These are phyloP conservation scores for Ophiosphaerella herpotricha DNA, from an alignment of 2,329 filamentous ascomycete species.

Conservation along the genomic window DNA sequence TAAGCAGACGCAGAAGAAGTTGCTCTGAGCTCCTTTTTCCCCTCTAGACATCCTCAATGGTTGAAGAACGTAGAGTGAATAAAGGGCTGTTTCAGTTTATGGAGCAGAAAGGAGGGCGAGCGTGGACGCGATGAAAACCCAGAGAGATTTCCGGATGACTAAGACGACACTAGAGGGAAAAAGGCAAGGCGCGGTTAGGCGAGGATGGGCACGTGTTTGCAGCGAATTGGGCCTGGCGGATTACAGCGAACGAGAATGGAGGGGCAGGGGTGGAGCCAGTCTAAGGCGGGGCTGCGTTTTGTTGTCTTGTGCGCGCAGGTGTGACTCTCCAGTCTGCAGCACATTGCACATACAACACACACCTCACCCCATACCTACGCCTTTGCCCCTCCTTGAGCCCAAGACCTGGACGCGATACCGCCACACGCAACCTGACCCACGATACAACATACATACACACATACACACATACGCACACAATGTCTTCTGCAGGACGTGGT, in stretches of 20 bases:
- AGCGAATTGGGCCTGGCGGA: slow-evolving; percentile 23
- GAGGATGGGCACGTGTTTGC: too few species aligned
- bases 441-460: neutral
- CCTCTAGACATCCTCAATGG: slow-evolving; percentile 65
- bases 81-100: slow-evolving; percentile 53
- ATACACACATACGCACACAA: slow-evolving; percentile 34
- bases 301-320: slow-evolving; percentile 4
- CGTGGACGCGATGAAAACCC: slow-evolving; percentile 23
- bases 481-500: slow-evolving; percentile 66
- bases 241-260: slow-evolving; percentile 20
- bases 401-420: neutral
- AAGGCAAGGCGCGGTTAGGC: slow-evolving; percentile 4
- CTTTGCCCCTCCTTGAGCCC: neutral
- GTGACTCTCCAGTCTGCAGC: slow-evolving; percentile 2
- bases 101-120: slow-evolving; percentile 34
- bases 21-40: slow-evolving; percentile 69
- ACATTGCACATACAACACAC: neutral
- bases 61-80: slow-evolving; percentile 69
- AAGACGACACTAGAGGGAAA: slow-evolving; percentile 18
- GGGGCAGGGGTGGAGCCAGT: slow-evolving; percentile 18
- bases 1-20: slow-evolving; percentile 58
- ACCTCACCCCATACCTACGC: neutral
- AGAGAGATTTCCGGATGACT: slow-evolving; percentile 31
- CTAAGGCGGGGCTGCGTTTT: slow-evolving; percentile 17
- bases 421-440: neutral